These are phyloP conservation scores for Amaranthus tricolor DNA, from an alignment of 179 eudicot genomes.

Conservation along the genomic window DNA sequence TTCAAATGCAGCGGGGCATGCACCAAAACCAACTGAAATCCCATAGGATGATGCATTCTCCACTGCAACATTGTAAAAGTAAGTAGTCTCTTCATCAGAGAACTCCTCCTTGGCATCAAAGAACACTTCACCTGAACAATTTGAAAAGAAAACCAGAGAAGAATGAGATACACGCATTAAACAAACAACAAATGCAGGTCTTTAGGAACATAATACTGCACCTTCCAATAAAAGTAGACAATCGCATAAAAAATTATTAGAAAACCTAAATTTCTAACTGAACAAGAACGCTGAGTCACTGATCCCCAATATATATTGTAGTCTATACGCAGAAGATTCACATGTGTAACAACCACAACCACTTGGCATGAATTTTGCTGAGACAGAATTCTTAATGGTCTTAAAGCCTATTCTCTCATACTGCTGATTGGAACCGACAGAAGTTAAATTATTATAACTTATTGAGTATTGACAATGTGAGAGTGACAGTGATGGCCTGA, in stretches of 20 bases:
- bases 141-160: conserved; percentile 11
- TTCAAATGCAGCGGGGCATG: conserved; percentile 30
- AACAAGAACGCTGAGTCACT: background rate
- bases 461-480: too few relatives aligned
- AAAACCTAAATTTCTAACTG: background rate
- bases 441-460: too few relatives aligned
- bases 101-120: conserved; percentile 65
- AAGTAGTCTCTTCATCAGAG: conserved; percentile 41
- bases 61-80: conserved; percentile 27
- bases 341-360: background rate
- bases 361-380: background rate
- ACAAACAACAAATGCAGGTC: background rate
- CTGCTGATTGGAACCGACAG: too few relatives aligned
- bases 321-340: too few relatives aligned
- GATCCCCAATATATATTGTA: background rate
- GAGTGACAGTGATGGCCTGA: too few relatives aligned
- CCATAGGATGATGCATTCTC: conserved; percentile 44
- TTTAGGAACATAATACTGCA: background rate
- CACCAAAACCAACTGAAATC: conserved; percentile 28
- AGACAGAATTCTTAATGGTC: background rate
- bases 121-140: conserved; percentile 64
- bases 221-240: background rate
- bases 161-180: conserved; percentile 1
- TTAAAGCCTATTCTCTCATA: too few relatives aligned
- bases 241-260: background rate